Percentiles rank a stretch among this genome's conserved stretches.
phyloP scores from a whole-genome alignment of 2,329 filamentous ascomycete species.

The Trichoderma sp. region DNA sequence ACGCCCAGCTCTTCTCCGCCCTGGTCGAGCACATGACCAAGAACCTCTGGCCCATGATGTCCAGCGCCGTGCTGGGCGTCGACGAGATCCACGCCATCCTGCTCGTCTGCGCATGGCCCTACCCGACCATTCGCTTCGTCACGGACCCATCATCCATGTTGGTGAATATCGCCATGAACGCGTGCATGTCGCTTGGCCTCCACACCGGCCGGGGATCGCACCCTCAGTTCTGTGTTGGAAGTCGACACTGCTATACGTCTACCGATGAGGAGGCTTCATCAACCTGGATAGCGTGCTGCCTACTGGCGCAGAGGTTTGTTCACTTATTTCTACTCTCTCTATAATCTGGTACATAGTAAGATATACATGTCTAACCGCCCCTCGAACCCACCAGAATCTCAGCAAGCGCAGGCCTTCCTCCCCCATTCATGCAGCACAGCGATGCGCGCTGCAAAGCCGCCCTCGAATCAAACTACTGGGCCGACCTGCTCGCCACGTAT shows the following conservation, averaged over 20 bases:
- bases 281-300: conserved; percentile 57
- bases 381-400: conserved; percentile 1
- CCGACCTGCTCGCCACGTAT: conserved; percentile 46
- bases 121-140: conserved; percentile 53
- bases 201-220: conserved; percentile 56
- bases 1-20: conserved; percentile 45
- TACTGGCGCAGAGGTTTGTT: conserved; percentile 51
- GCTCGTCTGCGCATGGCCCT: conserved; percentile 54
- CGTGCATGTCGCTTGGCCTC: conserved; percentile 51
- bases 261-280: conserved; percentile 55
- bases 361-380: not conserved
- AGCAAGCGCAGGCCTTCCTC: conserved; percentile 47
- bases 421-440: conserved; percentile 53
- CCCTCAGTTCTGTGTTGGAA: conserved; percentile 49
- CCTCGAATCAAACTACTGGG: conserved; percentile 44
- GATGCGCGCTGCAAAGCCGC: conserved; percentile 47
- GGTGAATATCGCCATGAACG: conserved; percentile 49
- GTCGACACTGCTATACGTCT: conserved; percentile 45
- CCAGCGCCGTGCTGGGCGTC: conserved; percentile 47
- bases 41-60: conserved; percentile 49
- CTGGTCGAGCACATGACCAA: conserved; percentile 50
- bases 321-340: too few species aligned
- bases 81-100: conserved; percentile 55
- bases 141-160: conserved; percentile 54
- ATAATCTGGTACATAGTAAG: not conserved